These are phyloP conservation scores for Mortierella polycephala DNA, from an alignment of 371 early-diverging fungal genomes.

Conservation along the genomic window DNA sequence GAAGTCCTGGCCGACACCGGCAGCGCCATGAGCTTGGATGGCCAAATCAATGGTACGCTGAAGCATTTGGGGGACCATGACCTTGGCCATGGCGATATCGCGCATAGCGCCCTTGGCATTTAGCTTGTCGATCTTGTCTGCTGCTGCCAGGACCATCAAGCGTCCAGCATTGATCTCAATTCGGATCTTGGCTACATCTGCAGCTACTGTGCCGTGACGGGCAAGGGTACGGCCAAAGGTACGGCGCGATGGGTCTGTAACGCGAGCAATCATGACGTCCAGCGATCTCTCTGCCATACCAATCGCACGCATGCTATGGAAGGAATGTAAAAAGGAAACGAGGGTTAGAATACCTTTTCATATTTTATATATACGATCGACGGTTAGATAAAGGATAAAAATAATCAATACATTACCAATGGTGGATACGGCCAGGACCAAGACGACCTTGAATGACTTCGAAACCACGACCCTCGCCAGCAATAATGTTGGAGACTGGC, in stretches of 20 bases:
- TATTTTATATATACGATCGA: constrained; percentile 6
- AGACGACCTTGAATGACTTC: constrained; percentile 96
- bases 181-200: constrained; percentile 86
- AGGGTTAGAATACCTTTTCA: too few species aligned
- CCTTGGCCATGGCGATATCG: constrained; percentile 96
- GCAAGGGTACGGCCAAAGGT: constrained; percentile 89
- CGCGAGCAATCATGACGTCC: constrained; percentile 84
- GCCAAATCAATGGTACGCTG: constrained; percentile 84
- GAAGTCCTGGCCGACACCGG: constrained; percentile 88
- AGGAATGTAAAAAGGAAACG: neutral
- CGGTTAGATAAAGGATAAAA: neutral
- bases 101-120: constrained; percentile 91
- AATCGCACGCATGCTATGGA: constrained; percentile 88
- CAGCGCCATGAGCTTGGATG: constrained; percentile 94
- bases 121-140: constrained; percentile 86
- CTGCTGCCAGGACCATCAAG: constrained; percentile 90
- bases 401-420: constrained; percentile 58
- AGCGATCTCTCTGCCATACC: constrained; percentile 95
- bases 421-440: constrained; percentile 88
- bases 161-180: constrained; percentile 93
- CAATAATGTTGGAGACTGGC: constrained; percentile 85
- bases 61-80: constrained; percentile 82
- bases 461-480: constrained; percentile 97
- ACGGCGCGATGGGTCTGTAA: constrained; percentile 84
- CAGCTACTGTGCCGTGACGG: constrained; percentile 83